Conservation (phyloP, 176 grass and related monocot genomes). For the Chloris gayana region DNA sequence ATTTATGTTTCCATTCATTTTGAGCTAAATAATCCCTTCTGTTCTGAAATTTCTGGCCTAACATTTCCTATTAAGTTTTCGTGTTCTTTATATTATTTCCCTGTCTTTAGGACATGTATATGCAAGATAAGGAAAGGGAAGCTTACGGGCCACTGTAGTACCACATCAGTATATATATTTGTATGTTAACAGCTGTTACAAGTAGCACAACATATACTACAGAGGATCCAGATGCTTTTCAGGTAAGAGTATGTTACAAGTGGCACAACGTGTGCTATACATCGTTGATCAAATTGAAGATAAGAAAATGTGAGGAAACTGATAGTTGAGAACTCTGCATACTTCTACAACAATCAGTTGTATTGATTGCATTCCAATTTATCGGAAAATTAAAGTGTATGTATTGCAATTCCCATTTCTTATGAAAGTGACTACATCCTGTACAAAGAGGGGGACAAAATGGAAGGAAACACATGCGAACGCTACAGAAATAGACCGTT, state of each 20-base stretch:
- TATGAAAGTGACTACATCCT: conserved; percentile 14
- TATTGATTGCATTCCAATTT: background rate
- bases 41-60: too few relatives aligned
- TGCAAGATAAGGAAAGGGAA: conserved; percentile 55
- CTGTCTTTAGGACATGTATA: conserved; percentile 9
- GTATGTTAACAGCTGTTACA: conserved; percentile 30
- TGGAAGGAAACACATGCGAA: background rate
- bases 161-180: conserved; percentile 48
- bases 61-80: too few relatives aligned
- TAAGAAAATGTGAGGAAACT: too few relatives aligned
- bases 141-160: conserved; percentile 37
- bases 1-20: too few relatives aligned
- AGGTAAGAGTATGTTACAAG: background rate
- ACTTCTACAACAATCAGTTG: background rate
- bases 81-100: conserved; percentile 12
- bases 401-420: background rate
- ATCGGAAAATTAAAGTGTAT: background rate
- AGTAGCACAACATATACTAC: conserved; percentile 31
- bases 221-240: conserved; percentile 14
- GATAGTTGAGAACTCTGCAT: background rate
- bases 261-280: background rate
- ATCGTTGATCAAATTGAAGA: background rate
- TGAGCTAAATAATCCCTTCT: too few relatives aligned
- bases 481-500: conserved; percentile 12
- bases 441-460: background rate